Conservation (phyloP, 1,284 basidiomycete species). For the Microbotryum scabiosae region DNA sequence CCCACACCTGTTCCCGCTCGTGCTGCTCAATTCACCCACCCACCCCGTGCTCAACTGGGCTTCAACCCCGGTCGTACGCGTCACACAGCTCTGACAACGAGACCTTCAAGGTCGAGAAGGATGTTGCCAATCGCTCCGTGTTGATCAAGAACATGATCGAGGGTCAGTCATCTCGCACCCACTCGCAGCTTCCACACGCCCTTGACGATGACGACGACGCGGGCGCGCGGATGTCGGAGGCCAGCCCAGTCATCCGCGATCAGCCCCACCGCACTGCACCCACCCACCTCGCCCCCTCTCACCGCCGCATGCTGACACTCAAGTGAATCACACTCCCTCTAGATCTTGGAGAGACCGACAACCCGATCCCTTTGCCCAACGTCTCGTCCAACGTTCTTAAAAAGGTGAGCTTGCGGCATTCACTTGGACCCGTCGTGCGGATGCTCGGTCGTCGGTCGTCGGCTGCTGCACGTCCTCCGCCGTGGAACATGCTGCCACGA, state of each 20-base stretch:
- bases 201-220: not conserved
- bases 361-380: conserved; percentile 89
- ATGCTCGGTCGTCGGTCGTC: no score
- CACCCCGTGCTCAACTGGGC: not conserved
- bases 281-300: not conserved
- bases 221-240: not conserved
- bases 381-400: conserved; percentile 92
- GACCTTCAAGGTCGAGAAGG: conserved; percentile 84
- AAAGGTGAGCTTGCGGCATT: conserved; percentile 56
- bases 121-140: conserved; percentile 79
- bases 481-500: no score
- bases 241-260: no score
- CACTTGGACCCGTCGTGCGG: no score
- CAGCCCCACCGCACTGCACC: not conserved
- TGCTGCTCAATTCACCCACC: not conserved
- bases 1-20: no score
- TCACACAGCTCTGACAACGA: conserved; percentile 76
- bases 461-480: no score
- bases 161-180: conserved; percentile 50
- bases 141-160: conserved; percentile 99
- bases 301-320: not conserved
- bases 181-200: not conserved
- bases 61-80: not conserved
- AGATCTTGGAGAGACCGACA: conserved; percentile 88
- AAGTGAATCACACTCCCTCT: conserved; percentile 7